A percentile compares a stretch with the other conserved stretches of the same genome.
phyloP scores from a whole-genome alignment of 306 rosid species.

The Amphicarpaea edgeworthii region DNA sequence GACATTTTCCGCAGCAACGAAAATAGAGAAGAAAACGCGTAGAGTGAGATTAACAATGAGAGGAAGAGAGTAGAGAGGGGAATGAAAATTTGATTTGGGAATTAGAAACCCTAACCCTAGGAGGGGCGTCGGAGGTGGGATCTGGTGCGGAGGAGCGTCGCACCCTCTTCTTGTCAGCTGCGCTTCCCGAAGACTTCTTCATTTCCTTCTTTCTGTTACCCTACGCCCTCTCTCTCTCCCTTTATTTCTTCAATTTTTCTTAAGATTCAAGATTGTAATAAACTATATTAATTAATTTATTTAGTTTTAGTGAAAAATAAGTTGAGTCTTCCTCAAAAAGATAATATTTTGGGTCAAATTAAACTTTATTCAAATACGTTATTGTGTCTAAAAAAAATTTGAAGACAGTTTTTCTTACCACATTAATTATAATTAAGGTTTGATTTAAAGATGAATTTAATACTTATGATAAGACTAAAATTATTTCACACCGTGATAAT shows the following conservation, averaged over 20 bases:
- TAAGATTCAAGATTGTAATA: too few species aligned
- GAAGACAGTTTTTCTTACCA: too few species aligned
- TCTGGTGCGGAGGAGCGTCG: constrained; percentile 84
- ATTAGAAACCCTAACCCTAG: constrained; percentile 50
- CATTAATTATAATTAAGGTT: too few species aligned
- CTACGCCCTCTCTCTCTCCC: constrained; percentile 5
- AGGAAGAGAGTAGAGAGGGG: background rate
- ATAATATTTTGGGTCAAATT: too few species aligned
- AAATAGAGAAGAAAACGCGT: constrained; percentile 6
- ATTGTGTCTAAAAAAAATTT: too few species aligned
- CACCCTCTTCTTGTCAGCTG: constrained; percentile 91
- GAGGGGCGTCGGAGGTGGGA: constrained; percentile 84
- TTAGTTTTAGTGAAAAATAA: too few species aligned
- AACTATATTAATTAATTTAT: too few species aligned
- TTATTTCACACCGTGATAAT: too few species aligned
- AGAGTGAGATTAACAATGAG: background rate
- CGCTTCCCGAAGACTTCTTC: constrained; percentile 93
- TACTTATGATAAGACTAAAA: too few species aligned
- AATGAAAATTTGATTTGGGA: background rate
- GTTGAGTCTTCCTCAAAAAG: too few species aligned
- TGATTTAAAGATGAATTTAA: too few species aligned
- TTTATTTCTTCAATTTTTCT: background rate
- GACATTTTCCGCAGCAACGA: background rate
- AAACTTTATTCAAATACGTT: too few species aligned
- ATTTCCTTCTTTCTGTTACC: constrained; percentile 44